These are phyloP conservation scores for Paxillus involutus DNA, from an alignment of 768 basidiomycete species.

Conservation along the genomic window DNA sequence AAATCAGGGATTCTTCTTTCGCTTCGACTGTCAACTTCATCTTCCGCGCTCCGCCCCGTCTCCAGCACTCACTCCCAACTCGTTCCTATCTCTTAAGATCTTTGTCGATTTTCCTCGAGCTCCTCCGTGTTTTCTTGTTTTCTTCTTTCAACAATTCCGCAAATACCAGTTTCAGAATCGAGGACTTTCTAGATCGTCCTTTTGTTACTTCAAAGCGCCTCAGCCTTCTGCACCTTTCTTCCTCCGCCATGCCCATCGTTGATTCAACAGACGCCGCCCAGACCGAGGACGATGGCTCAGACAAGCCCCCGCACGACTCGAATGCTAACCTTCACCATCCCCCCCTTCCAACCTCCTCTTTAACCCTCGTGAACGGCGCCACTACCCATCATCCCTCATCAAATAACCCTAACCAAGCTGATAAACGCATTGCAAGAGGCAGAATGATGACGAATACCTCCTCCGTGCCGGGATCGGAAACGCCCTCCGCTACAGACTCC, in stretches of 20 bases:
- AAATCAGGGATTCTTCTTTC: background rate
- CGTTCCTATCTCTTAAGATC: background rate
- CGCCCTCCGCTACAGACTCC: slow-evolving; percentile 40
- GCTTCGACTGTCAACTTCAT: too few species aligned
- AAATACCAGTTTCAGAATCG: background rate
- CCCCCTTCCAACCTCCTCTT: slow-evolving; percentile 4
- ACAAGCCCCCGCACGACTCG: slow-evolving; percentile 52
- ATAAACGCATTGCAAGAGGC: slow-evolving; percentile 2
- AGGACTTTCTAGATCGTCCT: background rate
- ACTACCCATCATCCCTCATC: slow-evolving; percentile 14
- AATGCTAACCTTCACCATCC: slow-evolving; percentile 16
- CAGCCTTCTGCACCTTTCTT: slow-evolving; percentile 8
- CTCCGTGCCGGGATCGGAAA: slow-evolving; percentile 40
- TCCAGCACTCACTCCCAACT: background rate
- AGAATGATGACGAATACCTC: slow-evolving; percentile 11
- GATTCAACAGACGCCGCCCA: slow-evolving; percentile 51
- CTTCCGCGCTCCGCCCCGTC: too few species aligned
- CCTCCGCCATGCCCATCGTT: slow-evolving; percentile 39
- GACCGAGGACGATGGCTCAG: slow-evolving; percentile 57
- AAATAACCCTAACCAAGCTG: slow-evolving; percentile 16
- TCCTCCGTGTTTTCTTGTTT: background rate
- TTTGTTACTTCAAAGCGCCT: background rate
- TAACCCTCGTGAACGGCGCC: slow-evolving; percentile 14
- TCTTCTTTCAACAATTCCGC: background rate
- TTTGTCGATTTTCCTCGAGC: background rate